phyloP scores from a whole-genome alignment of 768 basidiomycete genomes.

The Serendipita indica region DNA sequence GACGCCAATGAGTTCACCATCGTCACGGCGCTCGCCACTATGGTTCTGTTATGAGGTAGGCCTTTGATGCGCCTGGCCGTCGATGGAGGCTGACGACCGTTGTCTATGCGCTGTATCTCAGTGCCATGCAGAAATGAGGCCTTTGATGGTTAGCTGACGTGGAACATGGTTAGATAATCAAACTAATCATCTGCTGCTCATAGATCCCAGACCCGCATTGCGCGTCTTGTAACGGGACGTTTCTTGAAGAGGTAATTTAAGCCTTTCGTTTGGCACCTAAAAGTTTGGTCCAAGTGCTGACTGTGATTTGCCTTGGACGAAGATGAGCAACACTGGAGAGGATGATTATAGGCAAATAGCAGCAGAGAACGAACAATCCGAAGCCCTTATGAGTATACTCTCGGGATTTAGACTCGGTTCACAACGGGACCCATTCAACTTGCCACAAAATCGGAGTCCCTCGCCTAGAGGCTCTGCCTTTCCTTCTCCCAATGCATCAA shows the following conservation, averaged over 20 bases:
- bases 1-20: conserved; percentile 5
- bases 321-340: conserved; percentile 6
- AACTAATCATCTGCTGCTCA: conserved; percentile 8
- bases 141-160: conserved; percentile 47
- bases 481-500: no score
- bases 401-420: no score
- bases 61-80: not conserved
- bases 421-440: no score
- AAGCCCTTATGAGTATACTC: not conserved
- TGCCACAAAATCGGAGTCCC: no score
- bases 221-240: conserved; percentile 64
- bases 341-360: not conserved
- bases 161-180: conserved; percentile 13
- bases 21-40: not conserved
- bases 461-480: no score
- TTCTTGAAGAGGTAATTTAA: conserved; percentile 54
- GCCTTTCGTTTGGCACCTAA: not conserved
- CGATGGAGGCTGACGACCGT: not conserved
- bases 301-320: no score
- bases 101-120: conserved; percentile 19
- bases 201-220: conserved; percentile 73
- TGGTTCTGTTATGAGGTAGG: conserved; percentile 13
- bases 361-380: not conserved
- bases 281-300: no score
- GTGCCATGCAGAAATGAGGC: conserved; percentile 83